Evolutionary conservation across 139 green algal genomes (phyloP).

Genomic region (Yamagishiella unicocca): DNA sequence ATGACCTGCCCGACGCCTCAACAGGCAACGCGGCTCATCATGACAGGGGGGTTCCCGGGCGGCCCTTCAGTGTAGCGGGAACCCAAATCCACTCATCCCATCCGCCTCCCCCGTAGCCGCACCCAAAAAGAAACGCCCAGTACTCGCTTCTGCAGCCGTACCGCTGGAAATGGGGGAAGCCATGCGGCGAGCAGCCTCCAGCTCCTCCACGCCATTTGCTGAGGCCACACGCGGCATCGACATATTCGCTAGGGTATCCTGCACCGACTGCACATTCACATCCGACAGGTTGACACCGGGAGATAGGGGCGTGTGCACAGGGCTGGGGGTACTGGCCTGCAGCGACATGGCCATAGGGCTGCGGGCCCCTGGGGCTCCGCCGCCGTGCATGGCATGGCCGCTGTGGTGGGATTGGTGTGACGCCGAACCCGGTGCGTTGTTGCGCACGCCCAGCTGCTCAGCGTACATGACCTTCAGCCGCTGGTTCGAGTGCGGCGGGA

Average conservation of each 20-base stretch:
- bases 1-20: too few relatives aligned
- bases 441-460: constrained; percentile 60
- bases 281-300: constrained; percentile 5
- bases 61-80: too few relatives aligned
- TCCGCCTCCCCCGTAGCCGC: too few relatives aligned
- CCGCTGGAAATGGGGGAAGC: constrained; percentile 48
- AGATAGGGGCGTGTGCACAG: constrained; percentile 44
- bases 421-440: not conserved
- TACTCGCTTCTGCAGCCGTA: not conserved
- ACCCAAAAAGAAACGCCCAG: too few relatives aligned
- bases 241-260: constrained; percentile 51
- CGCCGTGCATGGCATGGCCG: not conserved
- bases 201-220: constrained; percentile 37
- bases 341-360: constrained; percentile 39
- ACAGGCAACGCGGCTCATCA: too few relatives aligned
- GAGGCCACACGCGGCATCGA: constrained; percentile 44
- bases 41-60: too few relatives aligned
- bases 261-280: constrained; percentile 34
- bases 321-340: constrained; percentile 24
- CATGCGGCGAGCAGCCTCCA: constrained; percentile 35
- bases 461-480: constrained; percentile 84
- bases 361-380: not conserved
- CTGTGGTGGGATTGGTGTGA: constrained; percentile 12
- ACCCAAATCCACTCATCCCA: too few relatives aligned
- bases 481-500: constrained; percentile 80